Evolutionary conservation across 2,329 filamentous ascomycete genomes (phyloP).

Genomic region (Sporothrix curviconia): DNA sequence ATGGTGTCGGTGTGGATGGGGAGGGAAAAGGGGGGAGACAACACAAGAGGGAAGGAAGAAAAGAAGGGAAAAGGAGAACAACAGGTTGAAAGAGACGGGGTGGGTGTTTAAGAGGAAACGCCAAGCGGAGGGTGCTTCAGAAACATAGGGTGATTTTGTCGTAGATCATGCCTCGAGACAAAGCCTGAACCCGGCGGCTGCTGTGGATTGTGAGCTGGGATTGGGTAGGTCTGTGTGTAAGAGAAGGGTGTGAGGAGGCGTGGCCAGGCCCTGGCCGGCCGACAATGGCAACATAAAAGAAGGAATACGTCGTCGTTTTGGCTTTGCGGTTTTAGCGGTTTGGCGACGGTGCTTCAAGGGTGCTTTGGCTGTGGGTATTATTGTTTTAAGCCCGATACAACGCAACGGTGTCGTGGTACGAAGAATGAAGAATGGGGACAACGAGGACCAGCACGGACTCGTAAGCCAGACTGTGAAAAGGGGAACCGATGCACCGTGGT

Average conservation of each 20-base stretch:
- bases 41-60: not conserved
- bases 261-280: not conserved
- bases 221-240: not conserved
- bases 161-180: conserved; percentile 40
- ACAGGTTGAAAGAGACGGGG: too few relatives aligned
- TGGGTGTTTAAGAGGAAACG: conserved; percentile 26
- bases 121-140: conserved; percentile 30
- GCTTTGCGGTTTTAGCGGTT: conserved; percentile 1
- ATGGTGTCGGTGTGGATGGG: too few relatives aligned
- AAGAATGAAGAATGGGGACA: not conserved
- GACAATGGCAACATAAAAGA: not conserved
- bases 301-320: conserved; percentile 1
- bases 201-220: not conserved
- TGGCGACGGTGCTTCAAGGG: conserved; percentile 5
- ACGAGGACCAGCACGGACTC: not conserved
- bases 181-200: conserved; percentile 29
- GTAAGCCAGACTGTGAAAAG: not conserved
- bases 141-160: conserved; percentile 35
- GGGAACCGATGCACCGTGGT: not conserved
- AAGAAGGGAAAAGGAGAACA: not conserved
- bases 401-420: conserved; percentile 2
- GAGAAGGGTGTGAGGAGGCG: not conserved
- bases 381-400: conserved; percentile 3
- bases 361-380: conserved; percentile 9
- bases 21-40: conserved; percentile 22